A percentile compares a stretch with the other conserved stretches of the same genome.
These are phyloP conservation scores for Diplotaxis tenuifolia DNA, from an alignment of 345 rosid species.

Conservation along the genomic window DNA sequence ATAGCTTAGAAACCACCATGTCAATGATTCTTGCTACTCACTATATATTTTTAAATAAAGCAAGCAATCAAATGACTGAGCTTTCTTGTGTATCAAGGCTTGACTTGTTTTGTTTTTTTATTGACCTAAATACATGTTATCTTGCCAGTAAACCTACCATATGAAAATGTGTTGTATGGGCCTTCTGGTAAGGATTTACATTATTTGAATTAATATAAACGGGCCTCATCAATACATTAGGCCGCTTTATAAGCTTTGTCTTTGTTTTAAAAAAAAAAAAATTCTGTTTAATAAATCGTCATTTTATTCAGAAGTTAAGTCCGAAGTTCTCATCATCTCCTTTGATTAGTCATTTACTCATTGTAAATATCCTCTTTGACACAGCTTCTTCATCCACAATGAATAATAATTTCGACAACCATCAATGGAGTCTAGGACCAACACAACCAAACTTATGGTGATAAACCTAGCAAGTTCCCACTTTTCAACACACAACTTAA, in stretches of 20 bases:
- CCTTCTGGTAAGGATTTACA: not conserved
- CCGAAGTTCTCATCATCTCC: not conserved
- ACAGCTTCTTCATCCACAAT: too few species aligned
- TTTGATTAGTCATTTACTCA: too few species aligned
- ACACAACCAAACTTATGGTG: too few species aligned
- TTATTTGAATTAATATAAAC: not conserved
- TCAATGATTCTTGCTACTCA: slow-evolving; percentile 2
- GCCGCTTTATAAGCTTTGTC: not conserved
- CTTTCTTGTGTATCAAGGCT: slow-evolving; percentile 27
- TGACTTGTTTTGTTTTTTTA: not conserved
- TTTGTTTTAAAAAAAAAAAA: too few species aligned
- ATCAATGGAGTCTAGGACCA: too few species aligned
- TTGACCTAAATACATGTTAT: slow-evolving; percentile 15
- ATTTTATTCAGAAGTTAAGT: not conserved
- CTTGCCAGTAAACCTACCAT: slow-evolving; percentile 2
- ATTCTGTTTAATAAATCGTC: not conserved
- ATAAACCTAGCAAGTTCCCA: too few species aligned
- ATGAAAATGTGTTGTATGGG: slow-evolving; percentile 5
- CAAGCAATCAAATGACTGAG: not conserved
- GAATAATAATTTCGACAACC: too few species aligned
- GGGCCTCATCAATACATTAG: not conserved
- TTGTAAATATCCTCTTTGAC: too few species aligned
- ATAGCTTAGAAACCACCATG: slow-evolving; percentile 18
- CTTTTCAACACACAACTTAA: too few species aligned
- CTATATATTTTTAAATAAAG: not conserved